Percentiles rank a stretch among this genome's conserved stretches.
Conservation (phyloP, 306 rosid species). For the Lupinus albus region DNA sequence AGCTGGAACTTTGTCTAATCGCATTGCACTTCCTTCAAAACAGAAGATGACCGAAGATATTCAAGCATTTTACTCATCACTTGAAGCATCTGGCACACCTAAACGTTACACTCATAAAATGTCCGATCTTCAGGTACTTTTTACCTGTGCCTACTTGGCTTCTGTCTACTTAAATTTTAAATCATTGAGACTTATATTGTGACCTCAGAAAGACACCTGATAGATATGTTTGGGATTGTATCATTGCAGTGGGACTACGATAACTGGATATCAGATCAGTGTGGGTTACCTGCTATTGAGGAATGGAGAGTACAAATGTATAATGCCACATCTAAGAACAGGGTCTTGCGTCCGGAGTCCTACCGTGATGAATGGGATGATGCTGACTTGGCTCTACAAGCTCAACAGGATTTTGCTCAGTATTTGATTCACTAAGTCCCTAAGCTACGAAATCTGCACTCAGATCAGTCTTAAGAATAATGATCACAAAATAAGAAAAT, state of each 20-base stretch:
- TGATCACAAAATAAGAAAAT: too few species aligned
- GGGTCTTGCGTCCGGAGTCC: conserved; percentile 44
- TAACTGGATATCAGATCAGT: conserved; percentile 68
- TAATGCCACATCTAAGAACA: conserved; percentile 39
- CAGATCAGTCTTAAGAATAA: background rate
- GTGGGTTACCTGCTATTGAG: conserved; percentile 53
- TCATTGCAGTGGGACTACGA: conserved; percentile 64
- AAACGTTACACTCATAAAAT: conserved; percentile 53
- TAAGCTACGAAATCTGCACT: background rate
- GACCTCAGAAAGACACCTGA: background rate
- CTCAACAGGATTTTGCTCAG: conserved; percentile 53
- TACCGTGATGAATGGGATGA: conserved; percentile 80
- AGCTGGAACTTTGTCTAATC: conserved; percentile 64
- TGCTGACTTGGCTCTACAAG: conserved; percentile 54
- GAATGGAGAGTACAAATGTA: conserved; percentile 77
- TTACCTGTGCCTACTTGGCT: too few species aligned
- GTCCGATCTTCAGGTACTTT: conserved; percentile 37
- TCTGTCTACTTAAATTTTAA: too few species aligned
- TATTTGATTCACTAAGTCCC: conserved; percentile 5
- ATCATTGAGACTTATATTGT: too few species aligned
- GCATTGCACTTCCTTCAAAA: conserved; percentile 61
- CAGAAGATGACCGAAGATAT: conserved; percentile 70
- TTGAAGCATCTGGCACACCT: conserved; percentile 54
- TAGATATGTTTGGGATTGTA: conserved; percentile 21
- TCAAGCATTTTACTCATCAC: conserved; percentile 55